These are phyloP conservation scores for Leccinum disarticulatum DNA, from an alignment of 768 basidiomycete species.

Conservation along the genomic window DNA sequence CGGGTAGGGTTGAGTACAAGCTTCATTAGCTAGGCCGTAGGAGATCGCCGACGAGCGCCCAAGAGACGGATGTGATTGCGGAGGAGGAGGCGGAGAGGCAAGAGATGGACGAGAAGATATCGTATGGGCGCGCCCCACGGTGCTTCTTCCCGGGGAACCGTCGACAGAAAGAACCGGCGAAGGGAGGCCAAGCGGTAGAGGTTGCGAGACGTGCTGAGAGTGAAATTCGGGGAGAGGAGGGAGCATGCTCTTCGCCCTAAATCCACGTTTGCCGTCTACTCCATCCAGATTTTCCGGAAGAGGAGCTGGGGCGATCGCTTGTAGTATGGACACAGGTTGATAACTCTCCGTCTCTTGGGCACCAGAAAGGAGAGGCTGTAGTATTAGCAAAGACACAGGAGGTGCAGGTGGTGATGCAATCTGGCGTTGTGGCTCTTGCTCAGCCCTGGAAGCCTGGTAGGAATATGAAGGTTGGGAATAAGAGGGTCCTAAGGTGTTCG, in stretches of 20 bases:
- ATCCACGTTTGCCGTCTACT: slow-evolving; percentile 17
- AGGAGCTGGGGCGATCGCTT: slow-evolving; percentile 8
- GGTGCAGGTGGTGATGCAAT: slow-evolving; percentile 12
- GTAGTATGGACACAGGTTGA: slow-evolving; percentile 25
- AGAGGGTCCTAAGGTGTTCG: slow-evolving; percentile 13
- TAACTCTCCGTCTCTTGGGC: slow-evolving; percentile 15
- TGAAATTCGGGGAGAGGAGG: slow-evolving; percentile 10
- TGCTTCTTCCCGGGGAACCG: slow-evolving; percentile 16
- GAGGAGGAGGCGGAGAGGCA: slow-evolving; percentile 10
- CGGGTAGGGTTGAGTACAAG: slow-evolving; percentile 7
- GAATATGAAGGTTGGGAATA: slow-evolving; percentile 17
- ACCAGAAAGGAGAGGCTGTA: slow-evolving; percentile 14
- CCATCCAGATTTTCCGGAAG: slow-evolving; percentile 3
- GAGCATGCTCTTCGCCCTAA: neutral
- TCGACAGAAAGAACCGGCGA: slow-evolving; percentile 19
- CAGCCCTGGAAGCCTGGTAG: slow-evolving; percentile 8
- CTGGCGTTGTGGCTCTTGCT: slow-evolving; percentile 16
- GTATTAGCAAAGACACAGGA: slow-evolving; percentile 5
- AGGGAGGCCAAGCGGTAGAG: slow-evolving; percentile 16
- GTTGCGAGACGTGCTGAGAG: slow-evolving; percentile 21
- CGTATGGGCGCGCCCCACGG: slow-evolving; percentile 31
- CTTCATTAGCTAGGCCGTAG: slow-evolving; percentile 12
- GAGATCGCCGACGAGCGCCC: slow-evolving; percentile 25
- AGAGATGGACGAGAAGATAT: slow-evolving; percentile 23
- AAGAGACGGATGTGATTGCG: slow-evolving; percentile 20